These are phyloP conservation scores for Leavenworthia alabamica DNA, from an alignment of 345 rosid species.

Conservation along the genomic window DNA sequence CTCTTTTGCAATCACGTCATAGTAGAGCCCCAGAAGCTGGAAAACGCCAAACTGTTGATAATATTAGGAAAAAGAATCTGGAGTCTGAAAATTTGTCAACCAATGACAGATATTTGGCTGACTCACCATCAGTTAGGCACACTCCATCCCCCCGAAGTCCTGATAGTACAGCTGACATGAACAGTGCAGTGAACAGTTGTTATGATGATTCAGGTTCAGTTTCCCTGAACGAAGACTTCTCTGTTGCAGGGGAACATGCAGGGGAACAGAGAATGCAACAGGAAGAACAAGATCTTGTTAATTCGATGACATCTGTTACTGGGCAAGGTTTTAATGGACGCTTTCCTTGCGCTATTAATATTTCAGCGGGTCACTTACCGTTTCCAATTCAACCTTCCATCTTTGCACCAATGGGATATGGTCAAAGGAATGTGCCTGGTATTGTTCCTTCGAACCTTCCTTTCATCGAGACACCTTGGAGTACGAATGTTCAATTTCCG, in stretches of 20 bases:
- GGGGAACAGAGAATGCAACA: constrained; percentile 62
- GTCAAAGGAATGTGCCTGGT: constrained; percentile 59
- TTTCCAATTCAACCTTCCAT: constrained; percentile 45
- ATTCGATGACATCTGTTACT: constrained; percentile 53
- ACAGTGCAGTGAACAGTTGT: constrained; percentile 39
- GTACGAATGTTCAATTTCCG: constrained; percentile 54
- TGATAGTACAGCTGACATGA: constrained; percentile 43
- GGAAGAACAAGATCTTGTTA: constrained; percentile 73
- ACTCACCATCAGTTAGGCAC: constrained; percentile 44
- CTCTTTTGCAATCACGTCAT: constrained; percentile 44
- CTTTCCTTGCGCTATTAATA: constrained; percentile 55
- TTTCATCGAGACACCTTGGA: constrained; percentile 54
- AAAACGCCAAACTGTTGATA: constrained; percentile 48
- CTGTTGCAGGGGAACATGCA: constrained; percentile 34
- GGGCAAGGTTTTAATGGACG: constrained; percentile 66
- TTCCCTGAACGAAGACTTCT: constrained; percentile 43
- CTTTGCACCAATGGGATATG: constrained; percentile 60
- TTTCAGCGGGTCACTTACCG: constrained; percentile 54
- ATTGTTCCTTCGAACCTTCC: constrained; percentile 55
- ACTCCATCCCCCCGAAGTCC: constrained; percentile 39
- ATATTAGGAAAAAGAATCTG: constrained; percentile 42
- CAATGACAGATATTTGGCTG: constrained; percentile 38
- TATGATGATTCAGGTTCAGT: constrained; percentile 48
- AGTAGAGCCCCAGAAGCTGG: constrained; percentile 50
- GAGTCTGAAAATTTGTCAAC: constrained; percentile 44